Evolutionary conservation across 106 monocot species (phyloP), one percentile per base, ranked within the genome.

Genomic region (Triglochin maritima): DNA sequence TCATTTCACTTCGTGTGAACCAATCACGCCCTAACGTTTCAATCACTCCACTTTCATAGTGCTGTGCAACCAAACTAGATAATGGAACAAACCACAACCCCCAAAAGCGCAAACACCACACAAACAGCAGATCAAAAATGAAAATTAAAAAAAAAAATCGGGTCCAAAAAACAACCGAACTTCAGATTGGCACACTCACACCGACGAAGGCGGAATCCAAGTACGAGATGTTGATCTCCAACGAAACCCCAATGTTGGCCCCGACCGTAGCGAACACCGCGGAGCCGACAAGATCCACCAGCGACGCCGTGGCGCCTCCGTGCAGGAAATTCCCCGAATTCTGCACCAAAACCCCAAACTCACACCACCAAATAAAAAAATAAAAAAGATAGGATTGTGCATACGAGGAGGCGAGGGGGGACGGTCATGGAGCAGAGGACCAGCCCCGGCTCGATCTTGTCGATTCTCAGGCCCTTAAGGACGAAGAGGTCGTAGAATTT

Each of bases 381-480:
- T 6, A 64, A 52, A 11, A 3, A 9, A 16, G 5, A 4, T 44
- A 47, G 5, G 72, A 45, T 46, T 55, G 51, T 4, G 2, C 49
- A 9, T 68, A 86, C 86, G 53, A 82, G 71, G 52, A 89, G 78
- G 56, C 89, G 81, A 44, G 76, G 84, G 12, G 86, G 74, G 60
- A 87, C 89, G 69, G 50, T 62, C 62, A 89, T 67, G 72, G 93
- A 89, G 84, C 89, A 89, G 76, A 94, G 63, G 63, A 94, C 65
- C 54, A 80, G 89, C 65, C 89, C 80, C 55, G 67, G 85, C 63
- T 86, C 86, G 64, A 79, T 76, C 65, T 46, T 12, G 17, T 89
- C 86, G 74, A 94, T n/a, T 59, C 73, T 69, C 47, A 89, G 57
- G 73, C 86, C 93, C 62, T 70, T 69, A 69, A 84, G 44, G 69